Conservation (phyloP, 2,329 filamentous ascomycete species). For the Eutypa lata region DNA sequence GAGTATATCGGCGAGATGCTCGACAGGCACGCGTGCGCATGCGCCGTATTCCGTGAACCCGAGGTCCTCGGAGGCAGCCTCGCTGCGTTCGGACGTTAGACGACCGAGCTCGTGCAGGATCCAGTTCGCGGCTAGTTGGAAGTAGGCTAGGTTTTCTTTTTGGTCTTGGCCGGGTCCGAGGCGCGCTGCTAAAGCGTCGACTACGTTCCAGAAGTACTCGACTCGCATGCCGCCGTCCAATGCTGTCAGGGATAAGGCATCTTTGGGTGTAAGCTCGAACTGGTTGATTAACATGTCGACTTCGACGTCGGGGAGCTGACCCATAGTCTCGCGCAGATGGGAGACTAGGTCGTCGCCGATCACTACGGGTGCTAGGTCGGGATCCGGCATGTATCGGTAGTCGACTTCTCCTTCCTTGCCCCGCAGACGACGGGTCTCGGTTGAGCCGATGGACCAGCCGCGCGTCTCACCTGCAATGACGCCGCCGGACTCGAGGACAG, state of each 20-base stretch:
- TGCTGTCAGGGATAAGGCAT: conserved; percentile 75
- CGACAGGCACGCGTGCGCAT: conserved; percentile 43
- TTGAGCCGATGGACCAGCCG: conserved; percentile 85
- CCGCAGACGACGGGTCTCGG: conserved; percentile 75
- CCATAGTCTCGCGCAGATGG: conserved; percentile 61
- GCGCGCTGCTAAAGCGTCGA: conserved; percentile 39
- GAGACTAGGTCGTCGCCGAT: conserved; percentile 69
- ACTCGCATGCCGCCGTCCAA: conserved; percentile 76
- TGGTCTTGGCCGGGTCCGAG: conserved; percentile 13
- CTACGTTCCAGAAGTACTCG: conserved; percentile 75
- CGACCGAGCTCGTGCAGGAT: conserved; percentile 74
- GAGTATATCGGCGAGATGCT: conserved; percentile 49
- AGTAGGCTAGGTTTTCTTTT: conserved; percentile 29
- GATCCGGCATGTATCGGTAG: conserved; percentile 97
- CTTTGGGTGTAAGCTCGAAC: conserved; percentile 73
- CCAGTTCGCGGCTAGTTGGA: conserved; percentile 58
- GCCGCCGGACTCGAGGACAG: conserved; percentile 71
- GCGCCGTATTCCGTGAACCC: conserved; percentile 43
- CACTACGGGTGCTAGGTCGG: conserved; percentile 77
- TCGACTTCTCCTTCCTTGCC: conserved; percentile 97
- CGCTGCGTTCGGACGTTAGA: conserved; percentile 50
- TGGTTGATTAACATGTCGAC: conserved; percentile 57
- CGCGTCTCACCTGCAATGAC: conserved; percentile 80
- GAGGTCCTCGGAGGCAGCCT: conserved; percentile 28
- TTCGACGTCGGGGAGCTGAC: conserved; percentile 69